Evolutionary conservation across 805 yeast genomes (phyloP).

Genomic region (Saturnispora dispora): DNA sequence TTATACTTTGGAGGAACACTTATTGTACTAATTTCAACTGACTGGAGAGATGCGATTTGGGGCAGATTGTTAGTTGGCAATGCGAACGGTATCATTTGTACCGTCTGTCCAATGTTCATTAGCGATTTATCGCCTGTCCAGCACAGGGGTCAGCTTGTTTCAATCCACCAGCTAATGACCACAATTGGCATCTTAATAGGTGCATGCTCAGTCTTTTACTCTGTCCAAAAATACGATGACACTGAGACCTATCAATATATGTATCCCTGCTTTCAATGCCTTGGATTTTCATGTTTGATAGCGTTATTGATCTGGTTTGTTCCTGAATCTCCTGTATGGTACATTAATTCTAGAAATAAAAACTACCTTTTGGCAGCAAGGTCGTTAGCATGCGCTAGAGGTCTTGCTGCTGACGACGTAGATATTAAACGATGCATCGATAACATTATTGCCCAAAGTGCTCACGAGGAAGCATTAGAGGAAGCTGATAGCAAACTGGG

Average conservation of each 20-base stretch:
- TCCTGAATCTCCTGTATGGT: constrained; percentile 30
- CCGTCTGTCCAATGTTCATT: constrained; percentile 29
- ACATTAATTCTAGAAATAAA: constrained; percentile 10
- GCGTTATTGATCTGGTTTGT: constrained; percentile 20
- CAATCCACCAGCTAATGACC: constrained; percentile 27
- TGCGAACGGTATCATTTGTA: constrained; percentile 26
- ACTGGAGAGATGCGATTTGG: constrained; percentile 20
- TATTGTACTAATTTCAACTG: constrained; percentile 12
- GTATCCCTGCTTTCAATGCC: constrained; percentile 18
- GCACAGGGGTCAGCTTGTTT: constrained; percentile 25
- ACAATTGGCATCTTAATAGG: constrained; percentile 29
- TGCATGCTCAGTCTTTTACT: constrained; percentile 17
- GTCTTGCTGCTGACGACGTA: constrained; percentile 17
- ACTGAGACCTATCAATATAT: constrained; percentile 15
- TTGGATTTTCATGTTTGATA: constrained; percentile 8
- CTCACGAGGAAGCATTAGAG: not conserved
- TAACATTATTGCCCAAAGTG: not conserved
- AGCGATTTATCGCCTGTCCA: constrained; percentile 28
- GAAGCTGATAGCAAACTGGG: not conserved
- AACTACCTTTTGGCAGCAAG: constrained; percentile 11
- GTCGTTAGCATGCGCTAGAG: constrained; percentile 17
- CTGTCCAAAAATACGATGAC: constrained; percentile 10
- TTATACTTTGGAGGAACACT: constrained; percentile 18
- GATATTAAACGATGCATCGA: constrained; percentile 6
- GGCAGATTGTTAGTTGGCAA: constrained; percentile 27